Percentiles rank a stretch among this genome's conserved stretches.
Conservation (phyloP, 345 rosid species). For the Combretum micranthum region DNA sequence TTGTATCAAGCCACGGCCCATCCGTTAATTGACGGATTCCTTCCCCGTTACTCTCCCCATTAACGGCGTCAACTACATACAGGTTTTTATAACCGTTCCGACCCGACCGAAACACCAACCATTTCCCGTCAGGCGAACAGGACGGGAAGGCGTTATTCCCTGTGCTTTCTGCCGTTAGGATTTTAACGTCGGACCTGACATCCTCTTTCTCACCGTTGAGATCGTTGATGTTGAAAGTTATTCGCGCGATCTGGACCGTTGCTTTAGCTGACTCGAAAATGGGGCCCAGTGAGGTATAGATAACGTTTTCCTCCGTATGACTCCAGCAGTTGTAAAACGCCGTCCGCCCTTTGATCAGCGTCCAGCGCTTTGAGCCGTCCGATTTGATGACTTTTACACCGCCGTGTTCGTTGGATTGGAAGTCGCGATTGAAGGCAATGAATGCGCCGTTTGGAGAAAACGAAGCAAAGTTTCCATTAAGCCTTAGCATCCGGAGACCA, state of each 20-base stretch:
- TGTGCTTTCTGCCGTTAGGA: conserved; percentile 57
- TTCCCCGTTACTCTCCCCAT: conserved; percentile 51
- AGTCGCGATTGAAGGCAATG: conserved; percentile 45
- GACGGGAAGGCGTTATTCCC: conserved; percentile 89
- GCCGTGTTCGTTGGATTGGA: conserved; percentile 28
- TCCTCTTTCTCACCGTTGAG: conserved; percentile 34
- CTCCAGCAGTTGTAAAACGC: conserved; percentile 88
- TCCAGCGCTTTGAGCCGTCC: conserved; percentile 79
- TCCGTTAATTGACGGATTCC: conserved; percentile 49
- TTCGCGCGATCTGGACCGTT: conserved; percentile 76
- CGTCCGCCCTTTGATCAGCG: conserved; percentile 45
- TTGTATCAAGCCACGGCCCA: conserved; percentile 81
- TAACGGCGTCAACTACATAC: conserved; percentile 45
- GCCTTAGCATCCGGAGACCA: conserved; percentile 46
- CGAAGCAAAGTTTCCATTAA: conserved; percentile 65
- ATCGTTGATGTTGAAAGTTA: conserved; percentile 37
- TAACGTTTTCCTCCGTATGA: conserved; percentile 55
- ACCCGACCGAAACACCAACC: conserved; percentile 75
- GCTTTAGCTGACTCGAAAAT: conserved; percentile 42
- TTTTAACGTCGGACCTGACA: conserved; percentile 46
- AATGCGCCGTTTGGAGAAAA: conserved; percentile 55
- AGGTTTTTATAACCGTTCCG: conserved; percentile 68
- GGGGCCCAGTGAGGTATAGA: conserved; percentile 75
- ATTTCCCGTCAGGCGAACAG: conserved; percentile 80
- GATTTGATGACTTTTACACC: conserved; percentile 54